Percentiles rank a stretch among this genome's conserved stretches.
Conservation (phyloP, 208 protist genomes). For the Leishmania tarentolae region DNA sequence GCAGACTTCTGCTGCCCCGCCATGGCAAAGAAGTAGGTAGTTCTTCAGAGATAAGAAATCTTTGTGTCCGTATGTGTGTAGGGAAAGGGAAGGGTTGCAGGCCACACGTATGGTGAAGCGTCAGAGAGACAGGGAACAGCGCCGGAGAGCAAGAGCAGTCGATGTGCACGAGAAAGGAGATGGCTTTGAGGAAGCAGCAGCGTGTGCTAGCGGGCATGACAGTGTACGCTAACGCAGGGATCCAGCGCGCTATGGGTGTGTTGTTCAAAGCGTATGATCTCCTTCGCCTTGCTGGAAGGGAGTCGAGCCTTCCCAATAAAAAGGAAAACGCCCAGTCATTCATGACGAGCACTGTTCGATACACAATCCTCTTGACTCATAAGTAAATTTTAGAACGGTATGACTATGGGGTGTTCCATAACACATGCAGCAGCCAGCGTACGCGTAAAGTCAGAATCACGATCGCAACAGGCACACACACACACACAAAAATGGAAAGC, state of each 20-base stretch:
- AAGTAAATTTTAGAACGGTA: not conserved
- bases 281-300: not conserved
- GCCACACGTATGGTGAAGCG: too few relatives aligned
- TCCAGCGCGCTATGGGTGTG: not conserved
- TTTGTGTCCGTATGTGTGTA: not conserved
- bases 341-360: not conserved
- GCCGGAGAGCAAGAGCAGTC: not conserved
- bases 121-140: not conserved
- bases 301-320: not conserved
- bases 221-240: too few relatives aligned
- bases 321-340: not conserved
- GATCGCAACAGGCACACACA: not conserved
- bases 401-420: not conserved
- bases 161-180: not conserved
- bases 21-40: not conserved
- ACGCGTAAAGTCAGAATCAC: not conserved
- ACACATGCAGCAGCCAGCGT: not conserved
- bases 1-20: not conserved
- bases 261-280: not conserved
- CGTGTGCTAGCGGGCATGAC: too few relatives aligned
- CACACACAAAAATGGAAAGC: slow-evolving; percentile 2
- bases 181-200: not conserved
- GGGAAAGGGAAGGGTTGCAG: not conserved
- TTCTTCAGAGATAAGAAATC: not conserved
- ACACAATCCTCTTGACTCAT: not conserved